Base-by-base conservation (phyloP, 352 stramenopile genomes). In the Phytophthora capsici region DNA sequence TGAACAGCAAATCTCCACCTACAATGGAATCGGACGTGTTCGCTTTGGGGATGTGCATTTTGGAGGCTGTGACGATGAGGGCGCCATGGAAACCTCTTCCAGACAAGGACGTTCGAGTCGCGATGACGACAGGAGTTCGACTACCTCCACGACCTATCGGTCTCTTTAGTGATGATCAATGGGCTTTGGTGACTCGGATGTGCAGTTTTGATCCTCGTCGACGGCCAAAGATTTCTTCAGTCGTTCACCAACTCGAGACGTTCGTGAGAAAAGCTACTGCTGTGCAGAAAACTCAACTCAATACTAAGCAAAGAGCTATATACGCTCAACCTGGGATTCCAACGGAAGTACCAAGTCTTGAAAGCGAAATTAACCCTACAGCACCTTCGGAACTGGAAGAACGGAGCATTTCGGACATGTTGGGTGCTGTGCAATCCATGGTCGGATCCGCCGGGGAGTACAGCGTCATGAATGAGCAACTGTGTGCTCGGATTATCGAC, bases 61-160 rank as follows among this genome's bases (percentile, higher is more conserved):
- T 74, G 14, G 62, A 69, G 30, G 52, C 66, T 13, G 17, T 70
- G 9, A 59, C 50, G 6, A 46, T 65, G 55, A n/a, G 23, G 45
- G 41, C 48, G 4, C 55, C 41, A 8, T 60, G 48, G 48, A 55
- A 66, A 50, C 28, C 28, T 32, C 37, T 66, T 16, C 14, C 45
- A 43, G 51, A 67, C 4, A 43, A 19, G 20, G 49, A 63, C 14
- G 34, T 69, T 1, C 36, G 36, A 6, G 13, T 13, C 32, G 28
- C 44, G 6, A 50, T 54, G 22, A 59, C 47, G 6, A 56, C 23
- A 6, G 48, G 57, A 10, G 28, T 25, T 14, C 10, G 38, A 6
- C 52, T 53, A 32, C 57, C 48, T 4, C 49, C 23, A 37, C 58
- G 58, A 22, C 49, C 58, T 20, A 20, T 43, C n/a, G 45, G 19